Conservation (phyloP, 805 yeast genomes). For the Candida wancherniae region DNA sequence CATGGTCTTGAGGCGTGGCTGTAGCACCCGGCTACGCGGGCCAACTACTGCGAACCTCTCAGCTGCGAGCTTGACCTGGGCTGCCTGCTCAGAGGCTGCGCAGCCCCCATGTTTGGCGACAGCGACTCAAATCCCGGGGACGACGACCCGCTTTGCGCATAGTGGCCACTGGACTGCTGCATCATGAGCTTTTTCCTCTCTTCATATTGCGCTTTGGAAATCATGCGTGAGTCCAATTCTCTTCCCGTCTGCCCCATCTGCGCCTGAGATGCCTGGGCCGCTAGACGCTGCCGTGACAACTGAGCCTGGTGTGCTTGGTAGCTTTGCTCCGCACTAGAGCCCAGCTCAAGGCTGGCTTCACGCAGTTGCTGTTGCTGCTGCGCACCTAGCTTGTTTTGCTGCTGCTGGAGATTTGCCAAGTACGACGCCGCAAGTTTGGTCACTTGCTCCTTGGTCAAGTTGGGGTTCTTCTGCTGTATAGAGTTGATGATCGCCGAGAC, state of each 20-base stretch:
- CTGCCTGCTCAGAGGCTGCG: too few relatives aligned
- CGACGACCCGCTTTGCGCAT: conserved; percentile 6
- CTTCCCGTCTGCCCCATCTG: conserved; percentile 7
- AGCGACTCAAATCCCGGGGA: too few relatives aligned
- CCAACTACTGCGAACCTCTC: too few relatives aligned
- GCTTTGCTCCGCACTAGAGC: conserved; percentile 10
- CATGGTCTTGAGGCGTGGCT: too few relatives aligned
- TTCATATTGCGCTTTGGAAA: conserved; percentile 32
- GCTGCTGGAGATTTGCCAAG: conserved; percentile 53
- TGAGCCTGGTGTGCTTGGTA: conserved; percentile 14
- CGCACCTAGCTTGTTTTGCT: conserved; percentile 29
- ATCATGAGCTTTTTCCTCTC: conserved; percentile 33
- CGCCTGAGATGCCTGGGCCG: conserved; percentile 12
- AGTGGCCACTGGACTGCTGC: conserved; percentile 19
- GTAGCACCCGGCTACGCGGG: too few relatives aligned
- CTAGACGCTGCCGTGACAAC: conserved; percentile 9
- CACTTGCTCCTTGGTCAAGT: conserved; percentile 57
- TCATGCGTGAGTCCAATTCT: conserved; percentile 20
- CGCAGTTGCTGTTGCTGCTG: conserved; percentile 10
- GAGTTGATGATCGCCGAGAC: conserved; percentile 61
- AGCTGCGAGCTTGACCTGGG: too few relatives aligned
- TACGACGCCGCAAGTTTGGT: conserved; percentile 63
- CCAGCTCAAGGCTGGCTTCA: conserved; percentile 12
- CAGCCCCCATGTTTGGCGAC: too few relatives aligned
- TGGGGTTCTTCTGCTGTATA: conserved; percentile 63